Conservation (phyloP, 305 asterid genomes). For the Petunia hybrid region DNA sequence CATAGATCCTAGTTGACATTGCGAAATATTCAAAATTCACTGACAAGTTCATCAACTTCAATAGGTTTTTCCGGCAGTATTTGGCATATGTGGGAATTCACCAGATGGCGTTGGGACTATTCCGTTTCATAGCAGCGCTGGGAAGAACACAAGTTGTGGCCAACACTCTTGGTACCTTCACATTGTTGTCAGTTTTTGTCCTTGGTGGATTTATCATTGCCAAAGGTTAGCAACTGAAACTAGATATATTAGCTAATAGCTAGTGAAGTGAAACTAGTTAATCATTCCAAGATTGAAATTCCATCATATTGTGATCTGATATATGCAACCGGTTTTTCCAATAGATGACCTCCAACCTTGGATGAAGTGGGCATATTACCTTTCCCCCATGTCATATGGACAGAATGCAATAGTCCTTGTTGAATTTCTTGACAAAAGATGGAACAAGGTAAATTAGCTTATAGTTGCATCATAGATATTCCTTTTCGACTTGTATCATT, state of each 20-base stretch:
- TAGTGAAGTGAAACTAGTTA: slow-evolving; percentile 6
- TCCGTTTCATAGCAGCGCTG: slow-evolving; percentile 56
- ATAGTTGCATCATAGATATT: not conserved
- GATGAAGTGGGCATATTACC: slow-evolving; percentile 67
- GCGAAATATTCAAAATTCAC: not conserved
- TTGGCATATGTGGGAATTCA: slow-evolving; percentile 56
- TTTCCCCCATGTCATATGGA: slow-evolving; percentile 57
- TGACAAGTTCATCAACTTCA: slow-evolving; percentile 20
- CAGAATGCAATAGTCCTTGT: slow-evolving; percentile 56
- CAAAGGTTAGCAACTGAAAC: slow-evolving; percentile 45
- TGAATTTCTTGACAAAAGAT: slow-evolving; percentile 61
- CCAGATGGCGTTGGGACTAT: slow-evolving; percentile 60
- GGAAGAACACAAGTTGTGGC: slow-evolving; percentile 63
- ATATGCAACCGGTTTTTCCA: not conserved
- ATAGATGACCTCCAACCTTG: slow-evolving; percentile 70
- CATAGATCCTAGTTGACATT: not conserved
- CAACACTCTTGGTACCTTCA: slow-evolving; percentile 53
- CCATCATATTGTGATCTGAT: not conserved
- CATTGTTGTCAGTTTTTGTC: slow-evolving; percentile 50
- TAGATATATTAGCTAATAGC: slow-evolving; percentile 5
- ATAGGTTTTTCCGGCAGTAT: slow-evolving; percentile 54
- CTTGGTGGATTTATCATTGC: slow-evolving; percentile 60
- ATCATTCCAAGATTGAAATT: not conserved
- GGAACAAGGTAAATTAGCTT: slow-evolving; percentile 48
- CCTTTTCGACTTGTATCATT: slow-evolving; percentile 10